Base-by-base conservation (phyloP, 495 filamentous ascomycete genomes). In the Xylaria venustula region DNA sequence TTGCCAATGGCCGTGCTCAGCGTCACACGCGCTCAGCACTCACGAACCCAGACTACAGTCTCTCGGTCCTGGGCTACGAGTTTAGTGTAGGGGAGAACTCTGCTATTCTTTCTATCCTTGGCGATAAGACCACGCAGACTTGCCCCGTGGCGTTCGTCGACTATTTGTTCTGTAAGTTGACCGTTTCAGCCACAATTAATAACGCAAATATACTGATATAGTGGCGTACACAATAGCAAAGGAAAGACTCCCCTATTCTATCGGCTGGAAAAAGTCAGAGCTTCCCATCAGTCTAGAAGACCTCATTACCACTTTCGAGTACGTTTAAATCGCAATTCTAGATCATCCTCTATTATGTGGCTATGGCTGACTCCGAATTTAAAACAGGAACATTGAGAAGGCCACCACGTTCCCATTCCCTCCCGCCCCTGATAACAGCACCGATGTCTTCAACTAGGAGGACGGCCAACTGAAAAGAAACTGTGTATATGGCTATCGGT, bases 81-180 rank as follows among this genome's bases (percentile, higher is more conserved):
- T 81, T 82, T 60, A 78, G 71, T 40, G 54, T 78, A 5, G 81
- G 77, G 1, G 82, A 83, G 71, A 62, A 73, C 1, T 75, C 75
- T 14, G 79, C 81, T 19, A 76, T 78, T 41, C 64, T 83, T 19
- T 49, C 77, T 14, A 65, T 73, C 1, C 64, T 85, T 19, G 82
- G 81, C 1, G 75, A 81, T 57, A 70, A 69, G 36, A 46, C 61
- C 20, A 30, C 67, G 8, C 73, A 66, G 6, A 77, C 70, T 0
- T 78, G 75, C 7, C 71, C 73, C 3, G 66, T 73, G 62, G 26
- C 19, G 1, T 71, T 69, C 44, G 73, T 80, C 6, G 73, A 80
- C 45, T 82, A 75, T 59, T 66, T 80, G n/a, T 83, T 83, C 59
- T 65, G 79, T 81, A 60, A 65, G 76, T 26, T n/a, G 26, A 19